Conservation (phyloP, 208 protist genomes). For the Trypanosomatidae sp. region DNA sequence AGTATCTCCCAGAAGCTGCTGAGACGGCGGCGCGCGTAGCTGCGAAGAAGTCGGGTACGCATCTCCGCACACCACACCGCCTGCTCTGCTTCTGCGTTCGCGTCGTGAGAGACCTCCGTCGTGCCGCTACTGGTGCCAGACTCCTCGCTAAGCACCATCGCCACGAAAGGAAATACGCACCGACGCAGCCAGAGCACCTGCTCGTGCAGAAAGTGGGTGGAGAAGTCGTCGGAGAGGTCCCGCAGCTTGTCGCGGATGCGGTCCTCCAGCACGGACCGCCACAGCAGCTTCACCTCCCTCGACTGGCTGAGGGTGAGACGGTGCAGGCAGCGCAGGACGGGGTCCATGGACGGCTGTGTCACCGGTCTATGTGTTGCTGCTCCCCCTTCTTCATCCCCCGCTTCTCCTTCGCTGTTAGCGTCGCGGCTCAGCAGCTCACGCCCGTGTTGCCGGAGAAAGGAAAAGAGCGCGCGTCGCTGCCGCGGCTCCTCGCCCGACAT, state of each 20-base stretch:
- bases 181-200: conserved; percentile 65
- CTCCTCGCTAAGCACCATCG: conserved; percentile 59
- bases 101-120: too few relatives aligned
- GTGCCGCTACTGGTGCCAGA: not conserved
- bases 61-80: conserved; percentile 72
- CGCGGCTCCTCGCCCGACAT: conserved; percentile 55
- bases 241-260: conserved; percentile 45
- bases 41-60: conserved; percentile 48
- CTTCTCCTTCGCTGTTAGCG: not conserved
- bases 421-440: conserved; percentile 10
- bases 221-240: conserved; percentile 68
- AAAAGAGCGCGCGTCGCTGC: conserved; percentile 43
- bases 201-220: conserved; percentile 41
- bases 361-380: not conserved
- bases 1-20: conserved; percentile 79
- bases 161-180: conserved; percentile 67
- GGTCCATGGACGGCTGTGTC: conserved; percentile 38
- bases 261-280: conserved; percentile 54
- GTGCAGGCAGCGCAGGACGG: too few relatives aligned
- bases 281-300: conserved; percentile 58
- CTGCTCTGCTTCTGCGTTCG: conserved; percentile 22
- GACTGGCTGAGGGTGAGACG: conserved; percentile 57
- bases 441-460: conserved; percentile 51
- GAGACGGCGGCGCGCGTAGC: conserved; percentile 62
- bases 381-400: not conserved